Conservation (phyloP, 2,329 filamentous ascomycete species). For the Fusarium sp. region DNA sequence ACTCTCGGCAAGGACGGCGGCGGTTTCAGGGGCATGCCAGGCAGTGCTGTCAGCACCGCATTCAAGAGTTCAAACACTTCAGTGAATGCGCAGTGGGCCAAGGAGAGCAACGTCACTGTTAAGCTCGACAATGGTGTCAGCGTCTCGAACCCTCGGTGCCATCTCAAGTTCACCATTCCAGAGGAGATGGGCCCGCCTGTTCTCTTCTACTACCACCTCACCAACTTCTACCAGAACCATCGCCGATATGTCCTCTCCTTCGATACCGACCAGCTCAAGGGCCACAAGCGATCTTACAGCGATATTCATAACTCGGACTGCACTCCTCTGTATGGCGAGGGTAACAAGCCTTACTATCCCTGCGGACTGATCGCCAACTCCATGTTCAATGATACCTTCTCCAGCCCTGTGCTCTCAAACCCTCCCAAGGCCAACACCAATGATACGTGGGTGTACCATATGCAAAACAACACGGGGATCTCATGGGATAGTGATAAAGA, state of each 20-base stretch:
- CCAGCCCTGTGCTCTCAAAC: conserved; percentile 71
- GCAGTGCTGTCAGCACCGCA: conserved; percentile 69
- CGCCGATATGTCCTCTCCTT: conserved; percentile 94
- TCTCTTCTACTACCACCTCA: conserved; percentile 93
- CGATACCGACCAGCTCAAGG: conserved; percentile 83
- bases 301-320: conserved; percentile 78
- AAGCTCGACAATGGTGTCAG: conserved; percentile 46
- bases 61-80: conserved; percentile 71
- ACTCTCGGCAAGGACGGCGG: conserved; percentile 44
- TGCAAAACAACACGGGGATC: conserved; percentile 80
- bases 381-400: conserved; percentile 93
- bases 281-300: conserved; percentile 68
- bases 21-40: conserved; percentile 64
- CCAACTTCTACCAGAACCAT: conserved; percentile 99
- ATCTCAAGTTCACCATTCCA: conserved; percentile 81
- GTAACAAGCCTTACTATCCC: conserved; percentile 84
- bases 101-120: conserved; percentile 54
- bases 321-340: conserved; percentile 74
- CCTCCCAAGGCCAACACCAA: conserved; percentile 47
- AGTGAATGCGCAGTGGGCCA: conserved; percentile 58
- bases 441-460: conserved; percentile 70
- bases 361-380: conserved; percentile 98
- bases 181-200: conserved; percentile 84
- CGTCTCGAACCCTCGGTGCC: conserved; percentile 68
- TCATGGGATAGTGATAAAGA: conserved; percentile 87